Evolutionary conservation across 495 filamentous ascomycete genomes (phyloP), one percentile per base, ranked within the genome.

Genomic region (Neurospora terricola): DNA sequence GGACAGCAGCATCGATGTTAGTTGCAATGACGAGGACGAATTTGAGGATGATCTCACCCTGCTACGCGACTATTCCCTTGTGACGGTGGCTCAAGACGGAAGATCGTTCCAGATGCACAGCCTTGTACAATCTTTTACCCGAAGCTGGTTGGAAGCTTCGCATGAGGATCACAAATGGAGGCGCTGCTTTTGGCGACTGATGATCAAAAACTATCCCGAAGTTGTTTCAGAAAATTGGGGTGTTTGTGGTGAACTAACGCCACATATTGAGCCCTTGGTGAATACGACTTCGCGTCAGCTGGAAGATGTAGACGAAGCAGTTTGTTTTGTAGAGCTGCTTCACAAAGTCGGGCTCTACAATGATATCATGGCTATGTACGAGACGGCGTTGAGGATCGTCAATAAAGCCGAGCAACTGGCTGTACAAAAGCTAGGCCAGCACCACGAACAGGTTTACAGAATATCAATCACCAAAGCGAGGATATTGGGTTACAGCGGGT

Each of bases 1-100:
- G 0, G 38, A 66, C 5, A 10, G n/a, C 18, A 0, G 43, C n/a
- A 21, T 0, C 0, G 0, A 48, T 21, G 6, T 1, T 48, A 10
- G 43, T 6, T 0, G 5, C 38, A 0, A 40, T 16, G 5, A 0
- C 18, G 7, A 9, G 1, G 42, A 43, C 2, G 7, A 40, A 2
- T 40, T 54, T 8, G 43, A 62, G 4, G 1, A 36, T 9, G 72
- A 73, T n/a, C 69, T 73, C 23, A 48, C 38, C 0, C 16, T 21
- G 0, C 1, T 73, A 34, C 23, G 30, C 1, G 43, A 18, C 8
- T 73, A 73, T 23, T 70, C 68, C 3, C 16, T 73, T 30, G 36
- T 73, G 21, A 66, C 38, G 1, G 18, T 21, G n/a, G 43, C 43
- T 2, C n/a, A 21, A 5, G 43, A 48, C n/a, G 9, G 0, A 48